Conservation (phyloP, 441 rosid species). For the Rhodomyrtus psidioides region DNA sequence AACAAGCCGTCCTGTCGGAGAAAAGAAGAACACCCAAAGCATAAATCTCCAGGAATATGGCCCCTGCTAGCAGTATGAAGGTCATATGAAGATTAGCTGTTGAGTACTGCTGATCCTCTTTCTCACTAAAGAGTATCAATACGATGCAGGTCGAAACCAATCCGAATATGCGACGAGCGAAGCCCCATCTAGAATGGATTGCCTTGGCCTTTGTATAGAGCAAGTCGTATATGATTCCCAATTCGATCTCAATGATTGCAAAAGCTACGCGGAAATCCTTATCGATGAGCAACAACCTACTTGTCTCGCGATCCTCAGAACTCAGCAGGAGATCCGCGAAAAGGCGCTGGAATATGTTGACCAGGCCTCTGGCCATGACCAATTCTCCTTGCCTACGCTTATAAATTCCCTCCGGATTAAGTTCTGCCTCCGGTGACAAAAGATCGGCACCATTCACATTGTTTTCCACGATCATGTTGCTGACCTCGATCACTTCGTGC, state of each 20-base stretch:
- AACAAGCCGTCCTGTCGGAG: neutral
- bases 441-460: neutral
- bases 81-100: neutral
- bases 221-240: neutral
- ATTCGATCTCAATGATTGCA: neutral
- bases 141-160: neutral
- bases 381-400: neutral
- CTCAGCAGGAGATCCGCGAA: neutral
- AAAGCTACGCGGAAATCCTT: rapidly evolving
- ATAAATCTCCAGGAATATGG: neutral
- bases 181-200: neutral
- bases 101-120: rapidly evolving
- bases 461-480: rapidly evolving
- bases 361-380: neutral
- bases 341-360: neutral
- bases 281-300: neutral
- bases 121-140: neutral
- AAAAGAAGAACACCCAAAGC: neutral
- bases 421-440: neutral
- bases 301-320: neutral
- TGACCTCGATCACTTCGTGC: neutral
- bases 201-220: neutral
- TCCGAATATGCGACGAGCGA: neutral
- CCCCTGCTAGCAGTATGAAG: neutral
- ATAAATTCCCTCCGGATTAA: neutral